These are phyloP conservation scores for Begonia loranthoides DNA, from an alignment of 306 rosid species.

Conservation along the genomic window DNA sequence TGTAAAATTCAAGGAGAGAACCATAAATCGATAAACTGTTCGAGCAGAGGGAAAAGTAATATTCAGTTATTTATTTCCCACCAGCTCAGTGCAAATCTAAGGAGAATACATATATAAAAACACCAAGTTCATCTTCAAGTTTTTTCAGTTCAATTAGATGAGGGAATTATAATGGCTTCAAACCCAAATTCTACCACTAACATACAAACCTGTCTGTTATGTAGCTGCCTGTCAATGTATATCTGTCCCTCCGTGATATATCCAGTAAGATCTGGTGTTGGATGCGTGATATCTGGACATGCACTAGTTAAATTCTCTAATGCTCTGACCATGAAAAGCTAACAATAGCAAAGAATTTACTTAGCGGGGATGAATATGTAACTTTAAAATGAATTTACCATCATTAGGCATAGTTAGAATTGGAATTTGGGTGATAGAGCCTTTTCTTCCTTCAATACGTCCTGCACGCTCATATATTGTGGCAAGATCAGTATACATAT, in stretches of 20 bases:
- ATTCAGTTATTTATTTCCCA: slow-evolving; percentile 2
- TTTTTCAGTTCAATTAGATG: not conserved
- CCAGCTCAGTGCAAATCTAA: not conserved
- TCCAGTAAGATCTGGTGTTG: slow-evolving; percentile 95
- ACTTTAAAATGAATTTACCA: slow-evolving; percentile 34
- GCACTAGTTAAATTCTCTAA: not conserved
- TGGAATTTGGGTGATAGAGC: slow-evolving; percentile 94
- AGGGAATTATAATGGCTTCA: not conserved
- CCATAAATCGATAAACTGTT: slow-evolving; percentile 7
- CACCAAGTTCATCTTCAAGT: not conserved
- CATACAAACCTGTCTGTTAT: slow-evolving; percentile 69
- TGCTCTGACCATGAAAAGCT: slow-evolving; percentile 11
- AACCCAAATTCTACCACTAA: not conserved
- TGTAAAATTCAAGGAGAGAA: slow-evolving; percentile 26
- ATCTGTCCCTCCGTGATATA: slow-evolving; percentile 96
- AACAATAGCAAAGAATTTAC: slow-evolving; percentile 5
- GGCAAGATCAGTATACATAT: slow-evolving; percentile 95
- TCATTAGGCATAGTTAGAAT: slow-evolving; percentile 94
- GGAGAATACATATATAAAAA: too few species aligned
- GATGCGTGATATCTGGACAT: slow-evolving; percentile 77
- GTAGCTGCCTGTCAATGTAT: slow-evolving; percentile 79
- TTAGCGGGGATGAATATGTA: not conserved
- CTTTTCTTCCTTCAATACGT: slow-evolving; percentile 91
- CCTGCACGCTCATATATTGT: slow-evolving; percentile 97
- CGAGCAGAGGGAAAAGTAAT: not conserved